Base-by-base conservation (phyloP, 345 rosid species). In the Capsella bursapastoris region DNA sequence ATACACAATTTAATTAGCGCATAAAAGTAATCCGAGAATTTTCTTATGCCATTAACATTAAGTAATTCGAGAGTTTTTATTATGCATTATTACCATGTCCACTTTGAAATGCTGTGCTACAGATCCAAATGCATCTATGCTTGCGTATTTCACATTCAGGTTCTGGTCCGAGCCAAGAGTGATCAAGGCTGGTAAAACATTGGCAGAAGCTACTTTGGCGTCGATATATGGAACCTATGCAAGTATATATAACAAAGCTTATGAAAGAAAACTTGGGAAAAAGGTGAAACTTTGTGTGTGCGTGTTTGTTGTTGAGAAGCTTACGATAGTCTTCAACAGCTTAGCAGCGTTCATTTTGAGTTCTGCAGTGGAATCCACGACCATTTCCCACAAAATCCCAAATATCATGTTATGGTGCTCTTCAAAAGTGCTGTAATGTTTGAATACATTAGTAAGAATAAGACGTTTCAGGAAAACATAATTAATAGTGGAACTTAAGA, bases 121-220 rank as follows among this genome's bases (percentile, higher is more conserved):
- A 75, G 95, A 86, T 29, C 99, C 99, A 78, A 94, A 91, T 64
- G 97, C 97, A 68, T 94, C 99, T 70, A 94, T 90, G 84, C 99
- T 94, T 64, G 93, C 96, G 78, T 90, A 87, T 81, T 91, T 94
- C 57, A 94, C 97, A 81, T 79, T 85, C 67, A 88, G 85, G 81
- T 91, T 86, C 83, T 83, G 98, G 75, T 94, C 98, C 9, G 98
- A 94, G 53, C 98, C 98, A 77, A 94, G 97, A 65, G 98, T 94
- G 64, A 94, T 85, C 73, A 94, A 75, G 64, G 97, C 97, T 32
- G 98, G 98, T 72, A 94, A 80, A 72, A 94, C 88, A 71, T 91
- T 93, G 56, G 84, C 76, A 45, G 98, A 87, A 49, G 90, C 90
- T 79, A 85, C 85, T 80, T 90, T 94, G n/a, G 89, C 93, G 40